Base-by-base conservation (phyloP, 176 grass and related monocot species). In the Canna indica region DNA sequence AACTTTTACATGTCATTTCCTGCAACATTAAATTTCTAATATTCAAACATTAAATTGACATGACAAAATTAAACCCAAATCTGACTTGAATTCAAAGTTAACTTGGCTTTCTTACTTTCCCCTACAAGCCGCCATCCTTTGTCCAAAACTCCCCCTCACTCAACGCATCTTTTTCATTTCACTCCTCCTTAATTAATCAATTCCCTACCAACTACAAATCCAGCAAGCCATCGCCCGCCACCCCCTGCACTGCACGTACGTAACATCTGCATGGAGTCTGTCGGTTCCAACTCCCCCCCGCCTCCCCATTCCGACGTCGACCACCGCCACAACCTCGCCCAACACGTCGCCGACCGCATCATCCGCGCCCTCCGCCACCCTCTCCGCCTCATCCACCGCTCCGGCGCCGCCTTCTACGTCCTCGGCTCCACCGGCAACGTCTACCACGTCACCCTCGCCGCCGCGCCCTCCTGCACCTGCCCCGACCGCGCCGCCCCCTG, bases 401-500 rank as follows among this genome's bases (percentile, higher is more conserved):
- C 71, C 36, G 71, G 25, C 34, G 53, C 54, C 30, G 54, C 41
- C 24, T 73, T 73, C 56, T 73, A 60, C 71, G 36, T 73, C 25
- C 13, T 73, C 22, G 71, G 71, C 33, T 54, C 85, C 44, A 99
- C 94, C 45, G 86, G 94, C 10, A 99, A 99, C 72, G 94, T 93
- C 47, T 99, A 99, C 78, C 82, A 80, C 20, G 80, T 99, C 44
- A 93, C 84, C 74, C 79, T 99, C 22, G 38, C 80, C 1, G 46
- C 79, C 25, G 1, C 64, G 2, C 94, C 94, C 13, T 72, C 82
- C 41, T 99, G 94, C 94, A 88, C 86, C 39, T 99, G 94, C 77
- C 89, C 94, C 0, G 94, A 99, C 82, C 78, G 80, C 22, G 58
- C 79, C 18, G 78, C 39, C 18, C 93, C 94, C 2, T 93, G 94